A percentile compares a stretch with the other conserved stretches of the same genome.
Conservation (phyloP, 306 rosid species). For the Mucuna pruriens region DNA sequence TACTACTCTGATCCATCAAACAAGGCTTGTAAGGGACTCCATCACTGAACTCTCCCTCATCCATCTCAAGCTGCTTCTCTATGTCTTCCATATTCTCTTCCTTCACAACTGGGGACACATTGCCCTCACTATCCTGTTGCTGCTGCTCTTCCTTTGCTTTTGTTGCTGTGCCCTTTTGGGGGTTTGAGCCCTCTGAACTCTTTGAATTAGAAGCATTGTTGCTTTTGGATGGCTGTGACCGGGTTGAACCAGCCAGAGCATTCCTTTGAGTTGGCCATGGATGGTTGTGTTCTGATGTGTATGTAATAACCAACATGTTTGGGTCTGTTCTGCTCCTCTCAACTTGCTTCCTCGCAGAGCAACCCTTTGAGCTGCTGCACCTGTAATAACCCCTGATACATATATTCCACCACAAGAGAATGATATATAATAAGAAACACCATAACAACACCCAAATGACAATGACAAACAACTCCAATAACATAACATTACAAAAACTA, state of each 20-base stretch:
- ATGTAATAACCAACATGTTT: slow-evolving; percentile 92
- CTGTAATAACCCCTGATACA: slow-evolving; percentile 81
- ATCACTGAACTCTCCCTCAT: slow-evolving; percentile 58
- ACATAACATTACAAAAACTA: background rate
- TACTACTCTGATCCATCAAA: slow-evolving; percentile 27
- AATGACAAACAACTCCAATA: background rate
- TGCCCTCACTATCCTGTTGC: slow-evolving; percentile 38
- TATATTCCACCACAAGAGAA: background rate
- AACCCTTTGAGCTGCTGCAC: slow-evolving; percentile 97
- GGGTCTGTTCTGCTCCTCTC: slow-evolving; percentile 92
- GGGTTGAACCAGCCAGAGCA: slow-evolving; percentile 86
- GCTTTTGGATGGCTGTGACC: slow-evolving; percentile 69
- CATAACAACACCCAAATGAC: background rate
- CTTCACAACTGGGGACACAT: slow-evolving; percentile 49
- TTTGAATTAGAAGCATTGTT: slow-evolving; percentile 37
- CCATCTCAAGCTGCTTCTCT: slow-evolving; percentile 54
- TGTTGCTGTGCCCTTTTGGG: slow-evolving; percentile 33
- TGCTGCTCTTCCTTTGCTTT: slow-evolving; percentile 58
- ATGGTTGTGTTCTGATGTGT: slow-evolving; percentile 97
- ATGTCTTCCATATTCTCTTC: slow-evolving; percentile 58
- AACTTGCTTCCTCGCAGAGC: slow-evolving; percentile 92
- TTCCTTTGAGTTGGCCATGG: slow-evolving; percentile 98
- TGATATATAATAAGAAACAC: background rate
- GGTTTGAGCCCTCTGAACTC: slow-evolving; percentile 29
- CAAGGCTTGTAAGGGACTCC: slow-evolving; percentile 57